Conservation (phyloP, 1,284 basidiomycete genomes). For the Ceratorhiza oryzae-sativae region DNA sequence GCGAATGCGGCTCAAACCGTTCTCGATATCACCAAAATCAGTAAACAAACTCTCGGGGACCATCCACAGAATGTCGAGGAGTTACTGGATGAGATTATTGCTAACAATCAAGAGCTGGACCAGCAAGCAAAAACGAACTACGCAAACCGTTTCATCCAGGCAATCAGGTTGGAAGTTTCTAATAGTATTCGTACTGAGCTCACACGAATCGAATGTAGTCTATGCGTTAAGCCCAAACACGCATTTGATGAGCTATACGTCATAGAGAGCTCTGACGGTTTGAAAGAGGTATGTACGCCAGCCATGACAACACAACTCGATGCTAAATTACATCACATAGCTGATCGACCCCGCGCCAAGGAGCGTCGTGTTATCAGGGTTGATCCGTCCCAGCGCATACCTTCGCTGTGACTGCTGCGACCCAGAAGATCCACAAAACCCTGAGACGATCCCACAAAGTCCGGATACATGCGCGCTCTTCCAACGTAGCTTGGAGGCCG, state of each 20-base stretch:
- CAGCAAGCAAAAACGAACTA: background rate
- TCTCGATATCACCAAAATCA: background rate
- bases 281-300: conserved; percentile 14
- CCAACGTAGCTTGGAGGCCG: conserved; percentile 73
- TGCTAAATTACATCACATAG: conserved; percentile 4
- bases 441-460: conserved; percentile 20
- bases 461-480: conserved; percentile 79
- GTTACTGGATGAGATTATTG: background rate
- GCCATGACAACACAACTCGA: background rate
- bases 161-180: background rate
- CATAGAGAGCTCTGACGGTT: conserved; percentile 9
- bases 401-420: conserved; percentile 33
- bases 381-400: conserved; percentile 30
- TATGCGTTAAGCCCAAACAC: background rate
- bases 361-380: conserved; percentile 22
- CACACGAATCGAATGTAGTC: background rate
- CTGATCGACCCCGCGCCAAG: conserved; percentile 28
- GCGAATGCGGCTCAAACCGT: background rate
- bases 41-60: background rate
- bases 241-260: conserved; percentile 10
- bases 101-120: background rate
- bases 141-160: background rate
- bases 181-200: background rate
- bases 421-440: conserved; percentile 13
- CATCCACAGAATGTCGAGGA: background rate